Conservation (phyloP, 768 basidiomycete genomes). For the Boletus vermiculosoides region DNA sequence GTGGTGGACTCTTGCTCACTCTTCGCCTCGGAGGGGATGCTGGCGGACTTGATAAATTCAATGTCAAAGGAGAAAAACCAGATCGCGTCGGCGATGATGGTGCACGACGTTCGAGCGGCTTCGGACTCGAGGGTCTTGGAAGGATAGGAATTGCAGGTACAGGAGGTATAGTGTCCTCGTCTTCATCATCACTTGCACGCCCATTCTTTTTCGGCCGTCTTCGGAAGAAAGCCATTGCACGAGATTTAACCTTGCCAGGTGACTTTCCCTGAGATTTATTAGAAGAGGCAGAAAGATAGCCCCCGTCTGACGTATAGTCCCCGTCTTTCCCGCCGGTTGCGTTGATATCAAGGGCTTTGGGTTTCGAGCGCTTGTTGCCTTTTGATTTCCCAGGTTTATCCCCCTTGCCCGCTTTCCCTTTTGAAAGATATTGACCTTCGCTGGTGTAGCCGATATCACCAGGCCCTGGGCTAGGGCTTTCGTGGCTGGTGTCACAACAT, state of each 20-base stretch:
- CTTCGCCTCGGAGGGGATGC: slow-evolving; percentile 18
- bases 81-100: slow-evolving; percentile 30
- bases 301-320: slow-evolving; percentile 30
- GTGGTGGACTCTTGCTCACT: slow-evolving; percentile 31
- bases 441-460: slow-evolving; percentile 29
- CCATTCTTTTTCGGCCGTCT: slow-evolving; percentile 29
- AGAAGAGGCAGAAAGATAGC: slow-evolving; percentile 35
- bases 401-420: slow-evolving; percentile 17
- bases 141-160: slow-evolving; percentile 32
- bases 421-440: slow-evolving; percentile 34
- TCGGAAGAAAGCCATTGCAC: slow-evolving; percentile 35
- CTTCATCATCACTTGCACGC: slow-evolving; percentile 31
- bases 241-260: slow-evolving; percentile 27
- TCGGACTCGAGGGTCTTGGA: slow-evolving; percentile 31
- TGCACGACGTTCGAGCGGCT: slow-evolving; percentile 24
- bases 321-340: slow-evolving; percentile 22
- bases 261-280: slow-evolving; percentile 33
- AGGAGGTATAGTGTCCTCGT: slow-evolving; percentile 29
- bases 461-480: slow-evolving; percentile 16
- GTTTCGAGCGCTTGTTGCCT: slow-evolving; percentile 17
- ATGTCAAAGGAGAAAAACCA: slow-evolving; percentile 28
- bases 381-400: slow-evolving; percentile 23
- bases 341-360: slow-evolving; percentile 14
- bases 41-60: slow-evolving; percentile 23
- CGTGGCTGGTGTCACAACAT: slow-evolving; percentile 3